Conservation (phyloP, 1,284 basidiomycete genomes). For the Gymnopus androsaceus region DNA sequence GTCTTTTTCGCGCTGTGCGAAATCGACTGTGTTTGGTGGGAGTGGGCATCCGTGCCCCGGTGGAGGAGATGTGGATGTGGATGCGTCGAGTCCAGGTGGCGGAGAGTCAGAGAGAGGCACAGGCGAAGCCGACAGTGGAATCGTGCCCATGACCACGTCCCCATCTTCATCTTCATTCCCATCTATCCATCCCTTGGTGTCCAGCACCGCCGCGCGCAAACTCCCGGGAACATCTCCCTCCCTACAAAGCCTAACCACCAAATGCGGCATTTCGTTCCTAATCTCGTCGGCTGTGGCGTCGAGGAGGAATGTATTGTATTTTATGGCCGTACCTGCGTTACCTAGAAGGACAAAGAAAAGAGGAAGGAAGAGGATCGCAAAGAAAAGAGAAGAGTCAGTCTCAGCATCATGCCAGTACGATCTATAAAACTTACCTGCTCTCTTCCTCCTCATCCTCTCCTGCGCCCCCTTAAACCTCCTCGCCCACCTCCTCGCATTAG, state of each 20-base stretch:
- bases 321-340: slow-evolving; percentile 43
- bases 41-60: slow-evolving; percentile 2
- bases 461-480: slow-evolving; percentile 60
- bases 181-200: not conserved
- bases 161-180: not conserved
- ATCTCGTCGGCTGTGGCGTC: slow-evolving; percentile 59
- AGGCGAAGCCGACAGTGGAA: slow-evolving; percentile 9
- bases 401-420: not conserved
- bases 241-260: slow-evolving; percentile 46
- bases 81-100: slow-evolving; percentile 11
- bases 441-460: slow-evolving; percentile 34
- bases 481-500: slow-evolving; percentile 58
- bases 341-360: slow-evolving; percentile 10
- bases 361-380: not conserved
- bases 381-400: not conserved
- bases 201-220: slow-evolving; percentile 8
- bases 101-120: not conserved
- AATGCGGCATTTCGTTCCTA: slow-evolving; percentile 45
- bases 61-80: not conserved
- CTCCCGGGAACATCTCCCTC: slow-evolving; percentile 35
- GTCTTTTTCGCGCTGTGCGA: slow-evolving; percentile 78
- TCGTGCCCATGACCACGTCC: slow-evolving; percentile 5
- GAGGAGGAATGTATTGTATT: slow-evolving; percentile 88
- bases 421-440: not conserved
- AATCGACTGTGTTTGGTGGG: slow-evolving; percentile 66